Evolutionary conservation across 2,329 filamentous ascomycete genomes (phyloP).

Genomic region (Byssochlamys sp.): DNA sequence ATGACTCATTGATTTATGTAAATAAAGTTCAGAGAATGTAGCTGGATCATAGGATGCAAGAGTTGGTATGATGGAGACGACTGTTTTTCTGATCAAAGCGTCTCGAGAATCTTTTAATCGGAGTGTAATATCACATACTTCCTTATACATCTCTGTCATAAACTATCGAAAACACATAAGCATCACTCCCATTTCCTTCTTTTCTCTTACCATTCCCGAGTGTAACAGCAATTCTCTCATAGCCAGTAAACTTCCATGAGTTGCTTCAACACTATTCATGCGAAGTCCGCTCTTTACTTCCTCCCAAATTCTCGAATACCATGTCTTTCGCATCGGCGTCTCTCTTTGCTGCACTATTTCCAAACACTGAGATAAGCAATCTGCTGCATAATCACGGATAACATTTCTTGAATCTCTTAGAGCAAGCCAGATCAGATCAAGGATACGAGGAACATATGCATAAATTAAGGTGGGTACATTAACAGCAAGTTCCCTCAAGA

Average conservation of each 20-base stretch:
- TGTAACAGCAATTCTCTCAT: constrained; percentile 87
- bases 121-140: constrained; percentile 85
- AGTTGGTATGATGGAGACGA: constrained; percentile 83
- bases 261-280: constrained; percentile 69
- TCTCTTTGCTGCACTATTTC: constrained; percentile 91
- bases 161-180: no score
- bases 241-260: constrained; percentile 88
- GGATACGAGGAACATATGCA: constrained; percentile 84
- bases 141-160: constrained; percentile 89
- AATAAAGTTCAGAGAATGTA: constrained; percentile 76
- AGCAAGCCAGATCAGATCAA: constrained; percentile 93
- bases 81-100: constrained; percentile 72
- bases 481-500: constrained; percentile 78
- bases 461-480: constrained; percentile 95
- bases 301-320: constrained; percentile 83
- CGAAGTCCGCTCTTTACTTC: constrained; percentile 73
- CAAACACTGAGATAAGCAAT: constrained; percentile 90
- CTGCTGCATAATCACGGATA: constrained; percentile 82
- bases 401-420: constrained; percentile 80
- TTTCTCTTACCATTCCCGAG: constrained; percentile 95
- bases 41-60: constrained; percentile 84
- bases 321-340: constrained; percentile 71
- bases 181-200: no score
- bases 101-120: constrained; percentile 90
- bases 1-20: constrained; percentile 96